Conservation (phyloP, 2,329 filamentous ascomycete species). For the Xylaria sp. region DNA sequence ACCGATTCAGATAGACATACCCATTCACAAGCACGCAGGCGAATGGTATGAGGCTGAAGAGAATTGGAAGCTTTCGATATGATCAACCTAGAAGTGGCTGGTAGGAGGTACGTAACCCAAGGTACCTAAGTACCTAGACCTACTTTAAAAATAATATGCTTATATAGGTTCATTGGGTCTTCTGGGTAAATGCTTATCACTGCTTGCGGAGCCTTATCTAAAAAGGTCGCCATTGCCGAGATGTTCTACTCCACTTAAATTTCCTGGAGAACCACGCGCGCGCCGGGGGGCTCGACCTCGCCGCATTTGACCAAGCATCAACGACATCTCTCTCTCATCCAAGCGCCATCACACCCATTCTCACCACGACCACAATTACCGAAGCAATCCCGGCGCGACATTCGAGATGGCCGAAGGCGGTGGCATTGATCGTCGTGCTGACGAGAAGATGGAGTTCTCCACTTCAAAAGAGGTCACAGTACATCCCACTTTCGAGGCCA, state of each 20-base stretch:
- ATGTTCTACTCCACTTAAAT: conserved; percentile 22
- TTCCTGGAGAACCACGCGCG: background rate
- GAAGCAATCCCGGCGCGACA: conserved; percentile 3
- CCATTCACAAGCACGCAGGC: background rate
- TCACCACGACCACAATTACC: background rate
- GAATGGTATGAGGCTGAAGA: conserved; percentile 31
- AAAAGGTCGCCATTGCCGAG: no score
- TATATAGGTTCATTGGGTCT: background rate
- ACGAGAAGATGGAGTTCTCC: conserved; percentile 97
- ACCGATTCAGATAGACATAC: background rate
- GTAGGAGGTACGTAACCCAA: background rate
- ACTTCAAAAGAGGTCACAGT: conserved; percentile 98
- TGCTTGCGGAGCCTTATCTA: background rate
- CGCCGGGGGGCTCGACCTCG: background rate
- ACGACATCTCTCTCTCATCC: background rate
- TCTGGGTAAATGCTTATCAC: background rate
- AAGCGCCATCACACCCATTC: background rate
- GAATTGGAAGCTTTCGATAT: conserved; percentile 16
- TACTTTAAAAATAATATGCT: background rate
- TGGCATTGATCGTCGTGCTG: conserved; percentile 85
- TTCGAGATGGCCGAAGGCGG: conserved; percentile 80
- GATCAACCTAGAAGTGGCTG: background rate
- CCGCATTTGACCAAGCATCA: background rate
- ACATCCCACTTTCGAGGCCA: conserved; percentile 90
- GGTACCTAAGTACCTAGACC: background rate